phyloP scores from a whole-genome alignment of 2,329 filamentous ascomycete species.

The Geosmithia morbida region DNA sequence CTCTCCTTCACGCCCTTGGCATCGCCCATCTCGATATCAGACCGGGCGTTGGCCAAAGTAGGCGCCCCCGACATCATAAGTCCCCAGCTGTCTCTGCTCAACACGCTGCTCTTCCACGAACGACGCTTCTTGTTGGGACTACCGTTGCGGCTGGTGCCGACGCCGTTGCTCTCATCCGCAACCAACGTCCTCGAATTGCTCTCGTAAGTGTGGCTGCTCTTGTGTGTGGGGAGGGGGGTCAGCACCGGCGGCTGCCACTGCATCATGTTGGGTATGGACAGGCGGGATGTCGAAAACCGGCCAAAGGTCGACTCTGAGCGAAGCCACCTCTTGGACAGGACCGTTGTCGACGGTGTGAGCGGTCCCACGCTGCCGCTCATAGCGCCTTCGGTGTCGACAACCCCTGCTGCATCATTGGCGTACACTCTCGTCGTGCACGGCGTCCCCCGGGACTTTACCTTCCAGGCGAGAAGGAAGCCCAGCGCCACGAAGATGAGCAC shows the following conservation, averaged over 20 bases:
- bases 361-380: background rate
- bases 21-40: constrained; percentile 1
- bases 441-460: constrained; percentile 10
- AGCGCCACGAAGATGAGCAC: constrained; percentile 26
- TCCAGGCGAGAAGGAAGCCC: constrained; percentile 26
- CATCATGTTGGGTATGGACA: background rate
- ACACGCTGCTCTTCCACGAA: constrained; percentile 13
- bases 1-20: background rate
- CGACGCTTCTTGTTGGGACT: background rate
- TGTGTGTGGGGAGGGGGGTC: constrained; percentile 17
- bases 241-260: constrained; percentile 14
- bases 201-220: constrained; percentile 7
- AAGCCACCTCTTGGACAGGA: constrained; percentile 7
- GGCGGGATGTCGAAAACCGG: background rate
- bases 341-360: background rate
- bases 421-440: constrained; percentile 12
- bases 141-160: constrained; percentile 20
- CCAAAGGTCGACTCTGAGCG: constrained; percentile 1
- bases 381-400: background rate
- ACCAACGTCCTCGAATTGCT: background rate
- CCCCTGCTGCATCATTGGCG: constrained; percentile 8
- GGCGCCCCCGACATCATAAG: constrained; percentile 8
- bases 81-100: constrained; percentile 18
- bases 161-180: constrained; percentile 29
- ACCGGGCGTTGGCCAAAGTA: constrained; percentile 17